A percentile compares a stretch with the other conserved stretches of the same genome.
phyloP scores from a whole-genome alignment of 2,329 filamentous ascomycete species.

The Aspergillus quadrilineatus region DNA sequence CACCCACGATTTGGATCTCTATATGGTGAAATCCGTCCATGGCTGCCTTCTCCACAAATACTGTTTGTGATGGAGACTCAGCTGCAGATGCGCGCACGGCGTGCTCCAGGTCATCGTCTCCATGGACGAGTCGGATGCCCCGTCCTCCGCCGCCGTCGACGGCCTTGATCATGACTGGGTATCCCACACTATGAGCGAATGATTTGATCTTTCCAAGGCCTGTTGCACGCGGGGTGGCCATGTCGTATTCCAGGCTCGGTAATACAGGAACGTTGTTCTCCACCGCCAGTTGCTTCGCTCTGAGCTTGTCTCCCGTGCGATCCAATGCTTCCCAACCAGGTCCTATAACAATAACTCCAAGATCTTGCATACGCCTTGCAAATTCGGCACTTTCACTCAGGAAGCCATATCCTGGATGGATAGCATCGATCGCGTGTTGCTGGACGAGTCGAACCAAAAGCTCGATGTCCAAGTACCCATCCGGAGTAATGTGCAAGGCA shows the following conservation, averaged over 20 bases:
- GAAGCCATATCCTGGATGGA: constrained; percentile 65
- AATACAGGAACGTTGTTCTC: constrained; percentile 54
- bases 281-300: constrained; percentile 52
- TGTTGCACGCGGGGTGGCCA: constrained; percentile 22
- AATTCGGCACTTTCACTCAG: constrained; percentile 57
- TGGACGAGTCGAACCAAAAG: constrained; percentile 50
- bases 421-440: constrained; percentile 53
- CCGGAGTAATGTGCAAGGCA: constrained; percentile 52
- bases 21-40: constrained; percentile 61
- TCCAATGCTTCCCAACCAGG: constrained; percentile 59
- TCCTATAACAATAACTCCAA: constrained; percentile 51
- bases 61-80: constrained; percentile 58
- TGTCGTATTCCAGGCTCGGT: constrained; percentile 42
- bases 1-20: constrained; percentile 61
- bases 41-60: constrained; percentile 63
- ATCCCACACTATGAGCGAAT: constrained; percentile 60
- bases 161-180: constrained; percentile 64
- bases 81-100: constrained; percentile 53
- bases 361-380: constrained; percentile 49
- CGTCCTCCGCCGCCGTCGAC: constrained; percentile 63
- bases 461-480: constrained; percentile 55
- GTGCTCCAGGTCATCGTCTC: constrained; percentile 46
- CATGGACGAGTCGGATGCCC: constrained; percentile 57
- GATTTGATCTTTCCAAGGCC: constrained; percentile 42
- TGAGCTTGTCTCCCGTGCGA: constrained; percentile 57